Percentiles rank a stretch among this genome's conserved stretches.
Evolutionary conservation across 2,329 filamentous ascomycete genomes (phyloP).

Genomic region (Colletotrichum orbiculare): DNA sequence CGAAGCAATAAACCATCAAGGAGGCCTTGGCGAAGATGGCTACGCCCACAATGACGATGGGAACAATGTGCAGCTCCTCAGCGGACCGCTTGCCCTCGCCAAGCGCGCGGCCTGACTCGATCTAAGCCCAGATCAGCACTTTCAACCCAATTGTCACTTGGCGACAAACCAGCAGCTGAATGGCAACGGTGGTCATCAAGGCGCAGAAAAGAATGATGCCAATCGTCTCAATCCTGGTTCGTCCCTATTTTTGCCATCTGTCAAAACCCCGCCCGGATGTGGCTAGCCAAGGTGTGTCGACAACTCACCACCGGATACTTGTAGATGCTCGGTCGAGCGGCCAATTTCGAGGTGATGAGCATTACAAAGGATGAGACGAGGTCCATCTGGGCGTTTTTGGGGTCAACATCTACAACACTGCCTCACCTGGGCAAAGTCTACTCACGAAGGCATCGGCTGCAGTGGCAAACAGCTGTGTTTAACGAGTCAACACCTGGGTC

Average conservation of each 20-base stretch:
- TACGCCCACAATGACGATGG: conserved; percentile 64
- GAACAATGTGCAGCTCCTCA: conserved; percentile 62
- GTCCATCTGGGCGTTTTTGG: conserved; percentile 59
- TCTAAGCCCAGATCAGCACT: conserved; percentile 43
- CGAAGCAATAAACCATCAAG: conserved; percentile 65
- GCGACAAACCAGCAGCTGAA: conserved; percentile 65
- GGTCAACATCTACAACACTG: conserved; percentile 34
- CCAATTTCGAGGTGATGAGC: conserved; percentile 68
- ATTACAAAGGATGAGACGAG: conserved; percentile 73
- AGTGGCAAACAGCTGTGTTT: conserved; percentile 66
- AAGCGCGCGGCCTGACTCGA: conserved; percentile 67
- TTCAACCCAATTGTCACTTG: conserved; percentile 33
- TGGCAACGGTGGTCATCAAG: conserved; percentile 73
- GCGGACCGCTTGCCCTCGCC: conserved; percentile 54
- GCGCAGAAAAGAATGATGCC: conserved; percentile 75
- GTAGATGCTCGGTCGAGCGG: conserved; percentile 68
- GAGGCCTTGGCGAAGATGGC: conserved; percentile 64
- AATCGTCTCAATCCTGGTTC: conserved; percentile 71
- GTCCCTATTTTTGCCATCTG: conserved; percentile 52
- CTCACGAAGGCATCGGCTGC: conserved; percentile 71
- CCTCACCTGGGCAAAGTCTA: conserved; percentile 33
- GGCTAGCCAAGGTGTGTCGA: conserved; percentile 2
- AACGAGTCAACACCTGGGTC: conserved; percentile 26
- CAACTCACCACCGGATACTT: conserved; percentile 67
- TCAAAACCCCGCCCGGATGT: conserved; percentile 11